phyloP scores from a whole-genome alignment of 2,329 filamentous ascomycete genomes.

The Akanthomyces muscarius region DNA sequence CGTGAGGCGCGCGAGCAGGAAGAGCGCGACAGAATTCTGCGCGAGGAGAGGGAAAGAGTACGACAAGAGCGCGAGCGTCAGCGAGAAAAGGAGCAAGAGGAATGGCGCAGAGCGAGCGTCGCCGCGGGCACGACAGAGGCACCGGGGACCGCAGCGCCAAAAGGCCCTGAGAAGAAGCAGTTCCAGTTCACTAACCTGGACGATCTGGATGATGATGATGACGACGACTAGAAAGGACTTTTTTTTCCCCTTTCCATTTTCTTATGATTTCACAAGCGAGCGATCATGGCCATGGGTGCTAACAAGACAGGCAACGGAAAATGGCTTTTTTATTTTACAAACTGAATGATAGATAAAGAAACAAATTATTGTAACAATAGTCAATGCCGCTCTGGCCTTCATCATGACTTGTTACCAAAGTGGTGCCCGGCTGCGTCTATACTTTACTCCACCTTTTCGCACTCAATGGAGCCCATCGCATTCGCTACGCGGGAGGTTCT shows the following conservation, averaged over 20 bases:
- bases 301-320: background rate
- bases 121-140: conserved; percentile 25
- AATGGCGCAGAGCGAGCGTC: conserved; percentile 38
- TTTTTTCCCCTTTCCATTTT: background rate
- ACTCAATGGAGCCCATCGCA: no score
- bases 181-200: conserved; percentile 54
- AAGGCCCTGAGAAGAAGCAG: conserved; percentile 44
- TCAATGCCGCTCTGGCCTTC: conserved; percentile 13
- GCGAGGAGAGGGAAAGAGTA: conserved; percentile 37
- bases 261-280: conserved; percentile 6
- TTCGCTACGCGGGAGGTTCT: conserved; percentile 15
- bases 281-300: conserved; percentile 5
- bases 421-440: background rate
- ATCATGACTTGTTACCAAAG: conserved; percentile 6
- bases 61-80: conserved; percentile 41
- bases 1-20: conserved; percentile 43
- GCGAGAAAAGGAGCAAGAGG: conserved; percentile 40
- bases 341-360: conserved; percentile 11
- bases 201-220: conserved; percentile 47
- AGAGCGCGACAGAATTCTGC: conserved; percentile 39
- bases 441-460: background rate
- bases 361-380: conserved; percentile 9
- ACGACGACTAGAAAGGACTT: conserved; percentile 29
- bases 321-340: conserved; percentile 16
- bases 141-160: conserved; percentile 25